Percentiles rank a stretch among this genome's conserved stretches.
Conservation (phyloP, 768 basidiomycete genomes). For the Russula compacta region DNA sequence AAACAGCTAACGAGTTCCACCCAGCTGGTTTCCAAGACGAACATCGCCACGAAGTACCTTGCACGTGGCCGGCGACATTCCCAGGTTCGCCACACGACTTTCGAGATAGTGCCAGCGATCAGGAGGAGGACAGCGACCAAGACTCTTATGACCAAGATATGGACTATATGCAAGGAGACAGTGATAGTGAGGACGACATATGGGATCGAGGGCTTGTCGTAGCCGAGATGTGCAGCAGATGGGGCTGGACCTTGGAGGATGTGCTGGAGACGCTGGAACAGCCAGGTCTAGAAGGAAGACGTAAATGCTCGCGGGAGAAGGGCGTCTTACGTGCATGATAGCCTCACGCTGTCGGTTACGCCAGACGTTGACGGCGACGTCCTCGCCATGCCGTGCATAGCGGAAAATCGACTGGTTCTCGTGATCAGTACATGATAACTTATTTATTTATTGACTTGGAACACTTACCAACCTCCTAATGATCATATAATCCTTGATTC, state of each 20-base stretch:
- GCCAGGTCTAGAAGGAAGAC: slow-evolving; percentile 15
- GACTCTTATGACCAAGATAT: slow-evolving; percentile 15
- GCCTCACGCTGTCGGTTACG: slow-evolving; percentile 8
- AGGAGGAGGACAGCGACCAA: slow-evolving; percentile 16
- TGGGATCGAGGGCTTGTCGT: slow-evolving; percentile 13
- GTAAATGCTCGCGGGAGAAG: slow-evolving; percentile 17
- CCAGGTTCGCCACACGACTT: slow-evolving; percentile 11
- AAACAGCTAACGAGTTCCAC: slow-evolving; percentile 4
- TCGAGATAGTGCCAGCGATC: slow-evolving; percentile 13
- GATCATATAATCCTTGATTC: background rate
- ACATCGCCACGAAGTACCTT: background rate
- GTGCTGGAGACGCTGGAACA: slow-evolving; percentile 17
- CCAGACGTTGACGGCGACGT: slow-evolving; percentile 7
- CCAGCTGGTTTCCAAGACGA: slow-evolving; percentile 7
- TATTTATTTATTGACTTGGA: slow-evolving; percentile 10
- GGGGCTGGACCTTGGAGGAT: slow-evolving; percentile 19
- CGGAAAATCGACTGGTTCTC: slow-evolving; percentile 17
- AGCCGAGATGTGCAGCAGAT: slow-evolving; percentile 16
- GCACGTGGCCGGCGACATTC: slow-evolving; percentile 13
- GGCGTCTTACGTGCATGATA: slow-evolving; percentile 17
- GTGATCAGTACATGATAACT: slow-evolving; percentile 16
- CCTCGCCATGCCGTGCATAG: slow-evolving; percentile 16
- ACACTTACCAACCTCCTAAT: slow-evolving; percentile 5
- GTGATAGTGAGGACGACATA: slow-evolving; percentile 12
- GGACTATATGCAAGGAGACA: slow-evolving; percentile 13